Evolutionary conservation across 805 yeast genomes (phyloP), one percentile per base, ranked within the genome.

Genomic region (Starmera amethionina): DNA sequence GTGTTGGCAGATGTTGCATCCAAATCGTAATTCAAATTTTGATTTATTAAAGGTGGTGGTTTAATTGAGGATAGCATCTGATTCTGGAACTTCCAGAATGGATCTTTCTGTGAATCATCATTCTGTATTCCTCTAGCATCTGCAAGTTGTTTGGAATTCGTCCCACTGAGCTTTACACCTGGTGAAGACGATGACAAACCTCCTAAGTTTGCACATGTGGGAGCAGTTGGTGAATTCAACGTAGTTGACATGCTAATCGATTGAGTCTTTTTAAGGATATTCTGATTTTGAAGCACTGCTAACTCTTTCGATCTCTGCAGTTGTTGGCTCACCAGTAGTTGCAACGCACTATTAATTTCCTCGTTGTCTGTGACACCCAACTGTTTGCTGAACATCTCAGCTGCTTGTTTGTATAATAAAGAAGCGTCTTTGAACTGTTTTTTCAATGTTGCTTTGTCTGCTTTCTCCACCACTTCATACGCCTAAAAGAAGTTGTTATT

Each of bases 381-480:
- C 3, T 59, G 62, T 29, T 56, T 46, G 7, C 49, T 48, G 38
- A 71, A 60, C 39, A 53, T 41, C 1, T 47, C 50, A 5, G 68
- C 52, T 0, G 76, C 69, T 15, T 60, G 54, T 8, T 45, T 43
- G 47, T 72, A 75, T 9, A 56, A 47, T 4, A 48, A 43, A 6
- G 68, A 58, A 0, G 80, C 75, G 19, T 60, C 60, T 7, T 52
- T 47, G 30, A 62, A 63, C 34, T 73, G 71, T 8, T 68, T 69
- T 35, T 64, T 61, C 28, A 64, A 44, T 1, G 68, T 63, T 11
- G 72, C 65, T 25, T 60, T 54, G 44, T 79, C 82, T 1, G 82
- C 84, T 35, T 61, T 64, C 41, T 70, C 72, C 15, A 76, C 75
- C 4, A 69, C 54, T 27, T 66, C 65, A 46, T 75, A 77, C 3